Evolutionary conservation across 2,329 filamentous ascomycete species (phyloP), one percentile per base, ranked within the genome.

Genomic region (Penicillium sp.): DNA sequence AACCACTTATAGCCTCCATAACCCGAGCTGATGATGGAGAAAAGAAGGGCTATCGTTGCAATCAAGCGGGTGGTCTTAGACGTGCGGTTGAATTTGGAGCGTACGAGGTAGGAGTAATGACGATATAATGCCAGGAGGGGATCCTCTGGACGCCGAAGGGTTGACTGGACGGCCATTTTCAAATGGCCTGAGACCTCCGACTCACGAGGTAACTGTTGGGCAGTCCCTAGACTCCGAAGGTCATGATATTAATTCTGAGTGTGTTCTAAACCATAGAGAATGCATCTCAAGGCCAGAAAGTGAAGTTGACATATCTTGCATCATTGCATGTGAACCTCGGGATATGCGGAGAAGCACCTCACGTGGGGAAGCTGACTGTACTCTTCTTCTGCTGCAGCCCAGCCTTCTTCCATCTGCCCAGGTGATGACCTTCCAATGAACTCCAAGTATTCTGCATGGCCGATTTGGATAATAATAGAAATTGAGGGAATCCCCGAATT

Each of bases 151-250:
- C 81, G 79, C 63, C 86, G 85, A 65, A 97, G 81, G 5, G 89
- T 96, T 54, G 93, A 97, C 78, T 96, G 92, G 61, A 82, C 88
- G 60, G 91, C 90, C 93, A 97, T 97, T 38, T 51, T 64, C 39
- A 58, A 50, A 43, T 54, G 52, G 52, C 29, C 45, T 38, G 26
- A 45, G 40, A 46, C 53, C 48, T 55, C 45, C 29, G 51, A 50
- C 37, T 51, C 49, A 45, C 39, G 37, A 44, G 39, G n/a, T 44
- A 44, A 32, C 31, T 51, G 52, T 50, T 14, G 10, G 24, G 26
- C 5, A 22, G n/a, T 48, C 43, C 29, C 53, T 52, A 52, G 18
- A 39, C 20, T 52, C 13, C 9, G 20, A 46, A 34, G 39, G 42
- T 35, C 53, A 55, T 55, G 22, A 35, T 18, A 6, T 54, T 55